phyloP scores from a whole-genome alignment of 257 asterid species.

The Solanum dulcamara region DNA sequence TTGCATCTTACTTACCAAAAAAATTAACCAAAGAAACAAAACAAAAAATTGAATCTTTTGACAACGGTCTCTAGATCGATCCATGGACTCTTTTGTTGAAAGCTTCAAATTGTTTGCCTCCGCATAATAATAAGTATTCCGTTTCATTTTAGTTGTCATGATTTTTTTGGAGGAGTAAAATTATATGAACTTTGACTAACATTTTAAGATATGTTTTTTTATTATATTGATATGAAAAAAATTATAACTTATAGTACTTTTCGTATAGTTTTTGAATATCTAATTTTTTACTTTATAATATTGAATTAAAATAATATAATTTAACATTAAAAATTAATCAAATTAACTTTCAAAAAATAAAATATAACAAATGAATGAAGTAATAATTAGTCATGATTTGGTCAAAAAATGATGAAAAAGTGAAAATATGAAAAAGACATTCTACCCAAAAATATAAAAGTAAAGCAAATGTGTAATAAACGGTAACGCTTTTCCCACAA shows the following conservation, averaged over 20 bases:
- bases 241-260: too few relatives aligned
- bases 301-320: too few relatives aligned
- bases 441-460: not conserved
- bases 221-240: too few relatives aligned
- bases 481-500: constrained; percentile 25
- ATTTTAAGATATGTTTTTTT: too few relatives aligned
- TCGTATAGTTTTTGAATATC: too few relatives aligned
- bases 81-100: not conserved
- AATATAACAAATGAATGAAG: too few relatives aligned
- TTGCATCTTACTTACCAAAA: not conserved
- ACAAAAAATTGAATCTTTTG: not conserved
- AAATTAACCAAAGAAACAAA: not conserved
- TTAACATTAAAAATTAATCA: too few relatives aligned
- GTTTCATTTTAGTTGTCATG: too few relatives aligned
- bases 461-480: constrained; percentile 19
- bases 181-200: too few relatives aligned
- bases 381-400: constrained; percentile 15
- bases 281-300: too few relatives aligned
- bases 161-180: too few relatives aligned
- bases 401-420: constrained; percentile 21
- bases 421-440: constrained; percentile 10
- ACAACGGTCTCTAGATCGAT: not conserved
- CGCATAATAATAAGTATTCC: not conserved
- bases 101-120: not conserved
- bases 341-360: too few relatives aligned